A percentile compares a stretch with the other conserved stretches of the same genome.
Evolutionary conservation across 2,329 filamentous ascomycete species (phyloP).

Genomic region (Aspergillus proliferans): DNA sequence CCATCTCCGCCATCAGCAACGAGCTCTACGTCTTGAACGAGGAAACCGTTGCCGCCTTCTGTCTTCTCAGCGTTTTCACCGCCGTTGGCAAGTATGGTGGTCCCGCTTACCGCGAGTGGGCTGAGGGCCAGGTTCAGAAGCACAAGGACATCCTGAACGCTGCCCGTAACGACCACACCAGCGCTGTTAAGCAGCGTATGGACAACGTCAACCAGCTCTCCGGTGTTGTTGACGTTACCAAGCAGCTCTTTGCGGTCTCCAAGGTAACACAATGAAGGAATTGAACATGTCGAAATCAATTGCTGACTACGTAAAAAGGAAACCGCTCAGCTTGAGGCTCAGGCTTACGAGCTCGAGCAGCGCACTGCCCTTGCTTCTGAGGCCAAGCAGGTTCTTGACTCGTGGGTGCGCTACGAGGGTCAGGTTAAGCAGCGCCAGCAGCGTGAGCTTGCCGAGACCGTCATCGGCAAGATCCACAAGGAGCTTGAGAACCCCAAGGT

Average conservation of each 20-base stretch:
- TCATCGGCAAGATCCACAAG: conserved; percentile 98
- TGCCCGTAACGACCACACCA: conserved; percentile 88
- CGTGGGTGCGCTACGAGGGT: conserved; percentile 96
- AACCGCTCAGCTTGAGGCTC: conserved; percentile 89
- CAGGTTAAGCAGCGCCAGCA: conserved; percentile 99
- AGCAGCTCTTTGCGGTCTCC: conserved; percentile 93
- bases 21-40: conserved; percentile 99
- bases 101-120: conserved; percentile 88
- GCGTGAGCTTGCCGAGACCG: conserved; percentile 81
- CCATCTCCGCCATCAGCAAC: conserved; percentile 94
- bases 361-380: conserved; percentile 84
- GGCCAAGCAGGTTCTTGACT: conserved; percentile 93
- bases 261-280: conserved; percentile 58
- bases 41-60: conserved; percentile 91
- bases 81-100: conserved; percentile 90
- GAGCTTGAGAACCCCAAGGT: conserved; percentile 97
- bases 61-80: conserved; percentile 86
- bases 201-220: conserved; percentile 90
- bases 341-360: conserved; percentile 97
- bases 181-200: conserved; percentile 91
- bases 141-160: conserved; percentile 93
- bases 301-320: conserved; percentile 53
- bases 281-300: not conserved
- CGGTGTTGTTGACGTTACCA: conserved; percentile 92
- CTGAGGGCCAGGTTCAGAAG: conserved; percentile 79